Base-by-base conservation (phyloP, 1,284 basidiomycete genomes). In the Ceratobasidium sp. region DNA sequence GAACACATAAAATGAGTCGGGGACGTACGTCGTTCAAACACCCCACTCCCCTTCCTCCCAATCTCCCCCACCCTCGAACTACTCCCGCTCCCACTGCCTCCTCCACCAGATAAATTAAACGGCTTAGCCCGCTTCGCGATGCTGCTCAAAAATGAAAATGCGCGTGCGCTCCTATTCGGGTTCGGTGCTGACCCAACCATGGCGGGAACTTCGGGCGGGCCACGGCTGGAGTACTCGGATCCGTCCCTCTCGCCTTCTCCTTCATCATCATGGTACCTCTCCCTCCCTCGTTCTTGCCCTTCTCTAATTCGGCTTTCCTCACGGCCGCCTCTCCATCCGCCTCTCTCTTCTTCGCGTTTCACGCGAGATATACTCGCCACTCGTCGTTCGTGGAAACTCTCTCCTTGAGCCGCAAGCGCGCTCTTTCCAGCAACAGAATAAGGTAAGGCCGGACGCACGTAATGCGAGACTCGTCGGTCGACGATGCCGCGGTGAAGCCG, bases 61-160 rank as follows among this genome's bases (percentile, higher is more conserved):
- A n/a, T n/a, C n/a, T n/a, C n/a, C n/a, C n/a, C n/a, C n/a, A n/a
- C n/a, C n/a, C n/a, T n/a, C n/a, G n/a, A n/a, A n/a, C n/a, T n/a
- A n/a, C n/a, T n/a, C n/a, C n/a, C n/a, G n/a, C 19, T 37, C 24
- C 19, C 48, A 54, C 16, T 14, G 5, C 31, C 31, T 19, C 39
- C n/a, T 22, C 41, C 41, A 27, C 39, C 24, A 7, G 59, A 24
- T 22, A 41, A 24, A 41, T 39, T 39, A 62, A 34, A 22, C 24
- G 66, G 54, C 66, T 24, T 24, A 11, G 66, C 66, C 24, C 43
- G 6, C n/a, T 49, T 58, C n/a, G 66, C 54, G 16, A 58, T 11
- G 39, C 48, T 58, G n/a, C 41, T 43, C 34, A 71, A 54, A 41
- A 71, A 71, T 6, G 66, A 71, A 27, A 71, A 59, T 29, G 66